Evolutionary conservation across 768 basidiomycete genomes (phyloP), one percentile per base, ranked within the genome.

Genomic region (Phallus indusiatus): DNA sequence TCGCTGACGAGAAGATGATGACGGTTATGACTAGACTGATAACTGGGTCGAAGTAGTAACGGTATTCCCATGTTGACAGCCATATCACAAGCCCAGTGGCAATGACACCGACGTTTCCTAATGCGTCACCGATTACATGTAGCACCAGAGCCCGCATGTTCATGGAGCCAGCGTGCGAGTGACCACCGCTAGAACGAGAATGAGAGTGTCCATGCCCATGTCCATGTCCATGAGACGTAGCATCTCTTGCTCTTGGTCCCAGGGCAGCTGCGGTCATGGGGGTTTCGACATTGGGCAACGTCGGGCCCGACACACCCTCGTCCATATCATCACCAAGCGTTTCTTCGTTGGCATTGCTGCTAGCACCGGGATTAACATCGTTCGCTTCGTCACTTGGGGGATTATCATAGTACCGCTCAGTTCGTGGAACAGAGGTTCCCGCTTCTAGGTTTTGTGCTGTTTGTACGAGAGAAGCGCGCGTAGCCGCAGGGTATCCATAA

Each of bases 91-190:
- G 81, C 59, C 96, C 96, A 4, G 94, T 91, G 36, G 87, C 84
- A 61, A 99, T 96, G 62, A 99, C 96, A 55, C 96, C 96, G 62
- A 98, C 90, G 71, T 99, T 98, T 53, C 96, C 96, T 22, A 99
- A 80, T 57, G 95, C 95, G 74, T 99, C 95, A 35, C 95, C 95
- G 49, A 99, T 71, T 42, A 98, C 96, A 70, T 99, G 96, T 28
- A 99, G 73, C 34, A 98, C 76, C 1, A 99, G 78, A 33, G 94
- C 96, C n/a, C 78, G 87, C 94, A 98, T 97, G 72, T 98, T 99
- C 96, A 99, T 98, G 0, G 86, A 90, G 0, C 84, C 85, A 48
- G 75, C 72, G 11, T 65, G 65, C 9, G 73, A 72, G 65, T 85
- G 82, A 20, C 73, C 63, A 68, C 80, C 74, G 69, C 74, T 58